Conservation (phyloP, 352 stramenopile genomes). For the Phytophthora fragariae region DNA sequence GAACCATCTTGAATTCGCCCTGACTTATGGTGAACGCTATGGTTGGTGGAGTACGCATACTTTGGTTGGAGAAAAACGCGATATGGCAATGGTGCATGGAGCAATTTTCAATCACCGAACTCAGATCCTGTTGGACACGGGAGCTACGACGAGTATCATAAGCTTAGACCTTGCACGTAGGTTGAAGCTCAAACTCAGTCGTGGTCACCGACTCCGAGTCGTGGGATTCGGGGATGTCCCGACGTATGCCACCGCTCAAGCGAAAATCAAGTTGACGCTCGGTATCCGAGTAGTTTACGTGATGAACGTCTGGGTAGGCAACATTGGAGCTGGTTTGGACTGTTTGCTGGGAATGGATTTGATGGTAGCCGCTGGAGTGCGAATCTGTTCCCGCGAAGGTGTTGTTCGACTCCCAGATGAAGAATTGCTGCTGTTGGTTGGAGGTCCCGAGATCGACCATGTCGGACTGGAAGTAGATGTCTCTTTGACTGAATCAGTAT, state of each 20-base stretch:
- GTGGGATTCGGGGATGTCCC: background rate
- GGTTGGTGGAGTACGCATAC: background rate
- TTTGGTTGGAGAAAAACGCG: background rate
- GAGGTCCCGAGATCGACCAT: no score
- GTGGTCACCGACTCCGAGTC: background rate
- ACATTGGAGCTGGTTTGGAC: no score
- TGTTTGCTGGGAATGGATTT: background rate
- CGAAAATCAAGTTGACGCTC: background rate
- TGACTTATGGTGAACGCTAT: background rate
- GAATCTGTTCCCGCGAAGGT: background rate
- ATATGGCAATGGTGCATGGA: background rate
- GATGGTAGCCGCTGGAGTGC: background rate
- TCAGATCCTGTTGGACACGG: background rate
- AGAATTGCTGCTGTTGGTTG: no score
- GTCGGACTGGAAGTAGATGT: no score
- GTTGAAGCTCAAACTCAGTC: background rate
- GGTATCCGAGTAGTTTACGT: background rate
- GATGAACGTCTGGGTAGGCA: no score
- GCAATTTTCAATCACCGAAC: background rate
- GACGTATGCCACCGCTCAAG: background rate
- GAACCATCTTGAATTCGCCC: background rate
- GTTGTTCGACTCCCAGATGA: background rate
- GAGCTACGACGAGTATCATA: background rate
- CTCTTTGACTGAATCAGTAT: no score
- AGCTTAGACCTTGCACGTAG: background rate